Conservation (phyloP, 768 basidiomycete genomes). For the Pulveroboletus sp. region DNA sequence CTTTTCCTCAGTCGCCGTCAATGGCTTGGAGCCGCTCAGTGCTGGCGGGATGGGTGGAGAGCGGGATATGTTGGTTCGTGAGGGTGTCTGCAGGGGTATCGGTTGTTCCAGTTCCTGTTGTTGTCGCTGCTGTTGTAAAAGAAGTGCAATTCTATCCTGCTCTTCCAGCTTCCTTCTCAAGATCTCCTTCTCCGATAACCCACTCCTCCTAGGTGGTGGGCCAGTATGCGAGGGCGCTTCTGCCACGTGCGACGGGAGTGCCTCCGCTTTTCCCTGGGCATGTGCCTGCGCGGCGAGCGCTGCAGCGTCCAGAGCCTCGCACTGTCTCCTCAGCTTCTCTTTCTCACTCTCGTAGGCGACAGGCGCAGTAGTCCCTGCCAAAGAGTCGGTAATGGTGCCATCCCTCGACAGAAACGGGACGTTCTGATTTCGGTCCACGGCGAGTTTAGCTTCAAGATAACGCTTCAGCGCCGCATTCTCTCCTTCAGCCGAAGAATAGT, state of each 20-base stretch:
- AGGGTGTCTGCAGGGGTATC: conserved; percentile 23
- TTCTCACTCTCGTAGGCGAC: conserved; percentile 71
- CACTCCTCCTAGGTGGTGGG: conserved; percentile 21
- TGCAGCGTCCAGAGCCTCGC: conserved; percentile 63
- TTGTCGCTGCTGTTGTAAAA: conserved; percentile 13
- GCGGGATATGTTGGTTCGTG: conserved; percentile 24
- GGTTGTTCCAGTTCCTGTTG: conserved; percentile 8
- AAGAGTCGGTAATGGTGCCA: conserved; percentile 16
- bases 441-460: conserved; percentile 67
- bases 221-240: conserved; percentile 22
- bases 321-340: conserved; percentile 58
- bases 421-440: conserved; percentile 58
- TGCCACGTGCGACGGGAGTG: conserved; percentile 17
- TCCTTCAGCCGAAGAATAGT: conserved; percentile 60
- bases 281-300: conserved; percentile 34
- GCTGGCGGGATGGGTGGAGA: conserved; percentile 29
- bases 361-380: conserved; percentile 34
- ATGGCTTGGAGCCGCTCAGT: conserved; percentile 24
- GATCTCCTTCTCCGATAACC: conserved; percentile 51
- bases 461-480: conserved; percentile 68
- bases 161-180: conserved; percentile 53
- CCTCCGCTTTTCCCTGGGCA: no score
- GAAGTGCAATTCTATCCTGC: conserved; percentile 42
- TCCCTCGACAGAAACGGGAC: conserved; percentile 23
- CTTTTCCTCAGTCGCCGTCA: conserved; percentile 80